Percentiles rank a stretch among this genome's conserved stretches.
phyloP scores from a whole-genome alignment of 805 yeast genomes.

The Suhomyces pyralidae region DNA sequence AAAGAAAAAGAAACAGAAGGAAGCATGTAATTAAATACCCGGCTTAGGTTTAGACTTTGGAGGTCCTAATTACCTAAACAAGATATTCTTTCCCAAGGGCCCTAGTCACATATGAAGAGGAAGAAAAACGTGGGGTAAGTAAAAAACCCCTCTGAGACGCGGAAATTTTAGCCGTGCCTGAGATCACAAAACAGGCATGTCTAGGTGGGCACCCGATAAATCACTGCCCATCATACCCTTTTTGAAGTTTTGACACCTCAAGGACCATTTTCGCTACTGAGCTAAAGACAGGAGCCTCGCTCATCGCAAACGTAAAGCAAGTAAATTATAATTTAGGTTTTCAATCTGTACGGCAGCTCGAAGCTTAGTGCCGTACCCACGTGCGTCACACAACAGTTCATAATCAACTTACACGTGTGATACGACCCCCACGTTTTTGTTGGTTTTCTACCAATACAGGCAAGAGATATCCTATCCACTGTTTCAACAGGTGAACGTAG shows the following conservation, averaged over 20 bases:
- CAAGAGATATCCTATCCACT: neutral
- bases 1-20: neutral
- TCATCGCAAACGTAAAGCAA: neutral
- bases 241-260: neutral
- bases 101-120: neutral
- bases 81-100: neutral
- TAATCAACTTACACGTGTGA: neutral
- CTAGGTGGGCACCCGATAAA: neutral
- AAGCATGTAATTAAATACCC: neutral
- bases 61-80: neutral
- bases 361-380: neutral
- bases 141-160: neutral
- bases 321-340: neutral
- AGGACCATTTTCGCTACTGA: neutral
- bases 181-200: neutral
- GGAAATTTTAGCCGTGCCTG: neutral
- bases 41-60: neutral
- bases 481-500: neutral
- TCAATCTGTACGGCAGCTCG: neutral
- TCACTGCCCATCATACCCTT: neutral
- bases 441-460: neutral
- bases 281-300: neutral
- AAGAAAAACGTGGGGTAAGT: neutral
- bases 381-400: neutral
- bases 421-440: neutral